These are phyloP conservation scores for Leptosphaerulina australis DNA, from an alignment of 2,329 filamentous ascomycete genomes.

Conservation along the genomic window DNA sequence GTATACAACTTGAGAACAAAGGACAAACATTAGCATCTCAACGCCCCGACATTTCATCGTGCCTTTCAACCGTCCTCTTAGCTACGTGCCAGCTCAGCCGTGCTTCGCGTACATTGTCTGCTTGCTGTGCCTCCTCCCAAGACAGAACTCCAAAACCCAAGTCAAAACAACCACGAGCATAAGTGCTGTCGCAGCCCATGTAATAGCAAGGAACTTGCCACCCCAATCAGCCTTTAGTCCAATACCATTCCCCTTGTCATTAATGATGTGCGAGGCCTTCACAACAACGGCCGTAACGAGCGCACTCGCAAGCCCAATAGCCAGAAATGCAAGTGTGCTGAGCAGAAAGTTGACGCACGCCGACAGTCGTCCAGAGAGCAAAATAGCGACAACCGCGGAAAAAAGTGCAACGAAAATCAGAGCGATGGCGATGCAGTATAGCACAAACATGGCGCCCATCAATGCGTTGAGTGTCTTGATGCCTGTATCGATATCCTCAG, in stretches of 20 bases:
- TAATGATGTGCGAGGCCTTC: slow-evolving; percentile 60
- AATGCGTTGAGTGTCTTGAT: slow-evolving; percentile 58
- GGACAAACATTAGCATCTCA: background rate
- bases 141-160: slow-evolving; percentile 42
- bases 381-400: slow-evolving; percentile 52
- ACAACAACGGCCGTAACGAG: slow-evolving; percentile 69
- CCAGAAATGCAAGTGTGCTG: slow-evolving; percentile 58
- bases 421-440: slow-evolving; percentile 65
- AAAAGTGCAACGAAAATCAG: slow-evolving; percentile 60
- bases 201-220: slow-evolving; percentile 62
- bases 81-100: slow-evolving; percentile 17
- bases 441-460: slow-evolving; percentile 60
- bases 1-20: slow-evolving; percentile 15
- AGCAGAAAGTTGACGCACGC: slow-evolving; percentile 59
- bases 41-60: no score
- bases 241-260: slow-evolving; percentile 58
- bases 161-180: slow-evolving; percentile 48
- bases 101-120: slow-evolving; percentile 27
- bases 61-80: background rate
- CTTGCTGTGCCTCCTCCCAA: slow-evolving; percentile 29
- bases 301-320: slow-evolving; percentile 74
- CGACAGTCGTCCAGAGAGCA: slow-evolving; percentile 54
- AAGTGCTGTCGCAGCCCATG: slow-evolving; percentile 62
- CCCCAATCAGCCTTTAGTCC: slow-evolving; percentile 59
- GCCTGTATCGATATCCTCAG: slow-evolving; percentile 60